Percentiles rank a stretch among this genome's conserved stretches.
Evolutionary conservation across 805 yeast genomes (phyloP).

Genomic region (Candida sonorensis): DNA sequence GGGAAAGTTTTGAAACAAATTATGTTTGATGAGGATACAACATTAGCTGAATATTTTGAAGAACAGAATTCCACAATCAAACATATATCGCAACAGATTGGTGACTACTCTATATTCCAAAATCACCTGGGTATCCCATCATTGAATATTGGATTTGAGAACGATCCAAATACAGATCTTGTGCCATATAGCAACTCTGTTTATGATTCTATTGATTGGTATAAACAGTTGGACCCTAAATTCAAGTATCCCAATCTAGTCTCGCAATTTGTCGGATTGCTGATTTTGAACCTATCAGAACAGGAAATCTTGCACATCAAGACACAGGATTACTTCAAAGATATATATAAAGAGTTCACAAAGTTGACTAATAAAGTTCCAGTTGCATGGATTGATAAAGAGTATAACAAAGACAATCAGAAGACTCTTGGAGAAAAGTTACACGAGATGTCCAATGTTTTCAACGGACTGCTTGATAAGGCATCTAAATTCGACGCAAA

Average conservation of each 20-base stretch:
- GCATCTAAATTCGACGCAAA: conserved; percentile 15
- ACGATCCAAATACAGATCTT: conserved; percentile 35
- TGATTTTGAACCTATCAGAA: conserved; percentile 48
- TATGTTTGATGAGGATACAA: conserved; percentile 32
- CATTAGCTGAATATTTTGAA: conserved; percentile 45
- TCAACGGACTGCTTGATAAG: conserved; percentile 7
- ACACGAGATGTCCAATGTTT: conserved; percentile 3
- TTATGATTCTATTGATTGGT: conserved; percentile 54
- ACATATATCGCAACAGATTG: conserved; percentile 38
- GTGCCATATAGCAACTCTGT: conserved; percentile 52
- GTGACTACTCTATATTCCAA: conserved; percentile 56
- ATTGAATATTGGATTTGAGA: conserved; percentile 38
- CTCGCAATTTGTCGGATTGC: conserved; percentile 54
- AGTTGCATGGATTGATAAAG: conserved; percentile 22
- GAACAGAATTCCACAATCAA: conserved; percentile 30
- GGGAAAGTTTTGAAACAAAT: conserved; percentile 38
- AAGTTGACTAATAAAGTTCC: conserved; percentile 21
- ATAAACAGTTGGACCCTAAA: conserved; percentile 38
- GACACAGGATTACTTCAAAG: conserved; percentile 39
- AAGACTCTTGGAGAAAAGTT: conserved; percentile 7
- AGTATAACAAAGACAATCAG: conserved; percentile 20
- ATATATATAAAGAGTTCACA: conserved; percentile 33
- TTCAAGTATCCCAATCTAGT: conserved; percentile 47
- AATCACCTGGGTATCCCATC: conserved; percentile 64
- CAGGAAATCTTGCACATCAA: conserved; percentile 47